These are phyloP conservation scores for Fusarium sulawesiense DNA, from an alignment of 2,329 filamentous ascomycete genomes.

Conservation along the genomic window DNA sequence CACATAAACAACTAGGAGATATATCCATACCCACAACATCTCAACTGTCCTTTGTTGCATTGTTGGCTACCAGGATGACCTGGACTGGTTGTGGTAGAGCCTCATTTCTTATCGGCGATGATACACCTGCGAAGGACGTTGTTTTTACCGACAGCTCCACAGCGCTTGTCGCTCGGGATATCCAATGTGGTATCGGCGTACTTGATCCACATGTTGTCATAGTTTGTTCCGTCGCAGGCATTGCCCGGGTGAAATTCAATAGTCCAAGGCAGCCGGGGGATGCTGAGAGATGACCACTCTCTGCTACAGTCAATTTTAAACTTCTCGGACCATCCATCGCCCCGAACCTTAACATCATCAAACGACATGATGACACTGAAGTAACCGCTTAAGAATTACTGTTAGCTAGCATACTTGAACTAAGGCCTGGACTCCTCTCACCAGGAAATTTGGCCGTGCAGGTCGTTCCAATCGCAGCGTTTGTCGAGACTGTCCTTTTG, in stretches of 20 bases:
- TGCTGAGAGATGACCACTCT: neutral
- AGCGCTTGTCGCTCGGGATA: neutral
- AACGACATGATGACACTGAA: neutral
- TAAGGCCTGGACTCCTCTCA: fast-evolving
- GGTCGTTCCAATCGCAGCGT: neutral
- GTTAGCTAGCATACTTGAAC: neutral
- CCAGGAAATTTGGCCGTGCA: neutral
- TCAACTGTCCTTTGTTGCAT: neutral
- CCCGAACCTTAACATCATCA: neutral
- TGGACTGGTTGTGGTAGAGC: fast-evolving
- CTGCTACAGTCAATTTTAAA: neutral
- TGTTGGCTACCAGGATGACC: no score
- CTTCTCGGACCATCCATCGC: neutral
- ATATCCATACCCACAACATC: neutral
- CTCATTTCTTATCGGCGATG: neutral
- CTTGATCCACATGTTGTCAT: neutral
- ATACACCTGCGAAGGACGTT: neutral
- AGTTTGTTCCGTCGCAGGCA: neutral
- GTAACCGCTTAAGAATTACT: neutral
- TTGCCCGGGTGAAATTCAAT: neutral
- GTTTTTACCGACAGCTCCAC: neutral
- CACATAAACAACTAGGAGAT: neutral
- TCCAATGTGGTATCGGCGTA: neutral
- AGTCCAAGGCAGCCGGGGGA: neutral
- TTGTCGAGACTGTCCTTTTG: neutral